Base-by-base conservation (phyloP, 129 eudicot genomes). In the Chrysanthemum lavandulifolium region DNA sequence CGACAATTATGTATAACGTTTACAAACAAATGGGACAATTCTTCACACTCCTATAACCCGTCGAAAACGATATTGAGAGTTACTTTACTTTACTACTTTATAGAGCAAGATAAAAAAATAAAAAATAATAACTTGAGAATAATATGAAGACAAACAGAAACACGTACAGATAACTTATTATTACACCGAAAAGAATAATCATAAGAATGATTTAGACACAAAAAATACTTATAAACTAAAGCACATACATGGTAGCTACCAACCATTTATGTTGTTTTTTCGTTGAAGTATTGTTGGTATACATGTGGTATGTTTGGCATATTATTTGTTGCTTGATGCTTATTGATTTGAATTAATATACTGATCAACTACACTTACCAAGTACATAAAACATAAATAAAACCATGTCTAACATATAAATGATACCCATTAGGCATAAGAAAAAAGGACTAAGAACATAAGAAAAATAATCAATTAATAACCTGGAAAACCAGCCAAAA, bases 401-500 rank as follows among this genome's bases (percentile, higher is more conserved):
- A 55, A 70, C 61, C 16, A 27, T 33, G 6, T 54, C 11, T 7
- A 40, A 40, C 10, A 40, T 40, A 6, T 40, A 40, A 10, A 23
- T 50, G 13, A 2, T 53, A 63, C 14, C 21, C 14, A 10, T 68
- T 7, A 11, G 74, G 33, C 51, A 19, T 16, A 36, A 23, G 8
- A 47, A 61, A 23, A 1, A 43, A 33, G 16, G 48, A 14, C 68
- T 21, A 59, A 67, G 16, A 18, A 18, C 23, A 61, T 16, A 67
- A 2, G 16, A 6, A 40, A 18, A 58, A 5, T 13, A 72, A 60
- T 29, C 16, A 67, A 61, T 31, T 31, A 31, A 19, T 16, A 73
- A 73, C 65, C 74, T 62, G 67, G 66, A 66, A 79, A 71, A 75
- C 70, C 67, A 78, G 78, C 74, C 55, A 78, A 62, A 40, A 67